Percentiles rank a stretch among this genome's conserved stretches.
These are phyloP conservation scores for Quercus berberidifolia DNA, from an alignment of 306 rosid genomes.

Conservation along the genomic window DNA sequence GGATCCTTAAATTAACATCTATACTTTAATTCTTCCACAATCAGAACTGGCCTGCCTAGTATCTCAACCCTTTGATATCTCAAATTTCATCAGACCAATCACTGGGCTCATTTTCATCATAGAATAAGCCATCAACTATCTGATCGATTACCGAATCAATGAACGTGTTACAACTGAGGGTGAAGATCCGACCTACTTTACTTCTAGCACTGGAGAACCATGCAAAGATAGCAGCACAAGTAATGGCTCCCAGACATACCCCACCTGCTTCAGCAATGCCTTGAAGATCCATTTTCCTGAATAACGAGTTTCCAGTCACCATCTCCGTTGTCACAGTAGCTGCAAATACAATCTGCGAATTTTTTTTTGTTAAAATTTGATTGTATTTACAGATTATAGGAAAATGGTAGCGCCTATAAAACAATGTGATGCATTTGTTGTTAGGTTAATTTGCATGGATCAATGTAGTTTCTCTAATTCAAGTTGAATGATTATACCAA, in stretches of 20 bases:
- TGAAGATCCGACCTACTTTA: constrained; percentile 69
- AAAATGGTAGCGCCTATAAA: too few species aligned
- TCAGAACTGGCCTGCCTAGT: too few species aligned
- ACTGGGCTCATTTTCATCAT: constrained; percentile 47
- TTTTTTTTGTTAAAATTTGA: too few species aligned
- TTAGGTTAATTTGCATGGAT: too few species aligned
- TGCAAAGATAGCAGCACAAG: constrained; percentile 65
- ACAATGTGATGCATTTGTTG: too few species aligned
- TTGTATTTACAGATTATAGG: too few species aligned
- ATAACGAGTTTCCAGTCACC: constrained; percentile 76
- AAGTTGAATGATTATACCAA: too few species aligned
- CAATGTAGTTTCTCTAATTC: too few species aligned
- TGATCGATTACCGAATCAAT: constrained; percentile 79
- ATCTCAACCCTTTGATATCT: not conserved
- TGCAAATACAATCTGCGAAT: constrained; percentile 71
- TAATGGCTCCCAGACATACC: constrained; percentile 70
- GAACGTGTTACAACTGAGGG: constrained; percentile 56
- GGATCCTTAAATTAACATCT: too few species aligned
- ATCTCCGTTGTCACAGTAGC: constrained; percentile 64
- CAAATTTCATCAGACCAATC: constrained; percentile 65
- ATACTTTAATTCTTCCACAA: too few species aligned
- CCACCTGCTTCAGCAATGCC: constrained; percentile 81
- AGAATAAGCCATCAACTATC: constrained; percentile 84
- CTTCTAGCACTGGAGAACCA: constrained; percentile 72
- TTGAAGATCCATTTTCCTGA: constrained; percentile 66